These are phyloP conservation scores for Abelmoschus esculentus DNA, from an alignment of 345 rosid genomes.

Conservation along the genomic window DNA sequence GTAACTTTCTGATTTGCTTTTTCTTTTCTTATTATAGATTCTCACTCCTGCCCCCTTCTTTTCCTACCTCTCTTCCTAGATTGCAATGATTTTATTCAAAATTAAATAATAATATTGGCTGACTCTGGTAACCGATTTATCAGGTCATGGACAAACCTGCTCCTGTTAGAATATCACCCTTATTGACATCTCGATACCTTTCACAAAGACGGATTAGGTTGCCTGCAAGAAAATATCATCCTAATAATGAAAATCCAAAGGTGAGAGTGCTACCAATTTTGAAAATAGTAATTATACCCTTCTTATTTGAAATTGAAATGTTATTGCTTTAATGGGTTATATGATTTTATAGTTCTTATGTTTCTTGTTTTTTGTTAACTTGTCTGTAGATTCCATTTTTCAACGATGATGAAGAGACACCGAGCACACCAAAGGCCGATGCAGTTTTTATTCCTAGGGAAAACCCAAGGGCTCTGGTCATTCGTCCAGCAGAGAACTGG, in stretches of 20 bases:
- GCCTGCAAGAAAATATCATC: conserved; percentile 75
- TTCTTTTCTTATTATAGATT: not conserved
- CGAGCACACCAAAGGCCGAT: conserved; percentile 85
- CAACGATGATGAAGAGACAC: conserved; percentile 68
- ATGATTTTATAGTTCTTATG: not conserved
- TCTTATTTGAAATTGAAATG: not conserved
- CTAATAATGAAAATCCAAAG: conserved; percentile 60
- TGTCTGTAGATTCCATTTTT: conserved; percentile 81
- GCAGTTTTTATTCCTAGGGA: conserved; percentile 86
- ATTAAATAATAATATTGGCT: not conserved
- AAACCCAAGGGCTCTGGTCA: conserved; percentile 83
- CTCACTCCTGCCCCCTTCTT: not conserved
- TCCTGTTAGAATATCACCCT: conserved; percentile 66
- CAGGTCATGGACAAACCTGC: conserved; percentile 84
- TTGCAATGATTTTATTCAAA: not conserved
- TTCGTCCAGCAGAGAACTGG: conserved; percentile 57
- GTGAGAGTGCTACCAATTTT: conserved; percentile 26
- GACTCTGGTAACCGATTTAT: not conserved
- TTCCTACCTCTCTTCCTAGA: not conserved
- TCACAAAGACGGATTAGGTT: conserved; percentile 64
- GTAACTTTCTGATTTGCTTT: conserved; percentile 5
- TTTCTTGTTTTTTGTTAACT: conserved; percentile 8
- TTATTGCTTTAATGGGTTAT: not conserved
- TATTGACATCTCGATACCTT: conserved; percentile 74
- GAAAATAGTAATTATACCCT: not conserved